Evolutionary conservation across 768 basidiomycete species (phyloP).

Genomic region (Tulasnella sp.): DNA sequence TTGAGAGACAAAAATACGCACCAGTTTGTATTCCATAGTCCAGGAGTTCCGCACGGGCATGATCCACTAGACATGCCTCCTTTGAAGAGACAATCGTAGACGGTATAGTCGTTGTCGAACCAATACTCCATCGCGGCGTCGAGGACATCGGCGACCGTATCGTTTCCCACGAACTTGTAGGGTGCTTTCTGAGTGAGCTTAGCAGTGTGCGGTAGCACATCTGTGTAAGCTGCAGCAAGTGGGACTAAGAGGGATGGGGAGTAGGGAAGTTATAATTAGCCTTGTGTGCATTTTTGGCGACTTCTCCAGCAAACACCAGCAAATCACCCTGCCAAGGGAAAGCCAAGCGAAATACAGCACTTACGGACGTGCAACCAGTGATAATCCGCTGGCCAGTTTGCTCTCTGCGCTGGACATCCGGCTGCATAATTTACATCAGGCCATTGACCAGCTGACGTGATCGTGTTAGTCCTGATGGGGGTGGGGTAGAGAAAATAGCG

Average conservation of each 20-base stretch:
- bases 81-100: conserved; percentile 4
- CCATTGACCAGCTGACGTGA: conserved; percentile 19
- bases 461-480: conserved; percentile 6
- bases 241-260: background rate
- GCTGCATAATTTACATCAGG: conserved; percentile 46
- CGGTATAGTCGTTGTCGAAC: conserved; percentile 14
- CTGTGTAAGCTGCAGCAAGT: conserved; percentile 12
- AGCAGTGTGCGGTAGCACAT: background rate
- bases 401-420: conserved; percentile 48
- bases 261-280: too few species aligned
- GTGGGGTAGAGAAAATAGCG: too few species aligned
- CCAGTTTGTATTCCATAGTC: conserved; percentile 9
- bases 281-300: too few species aligned
- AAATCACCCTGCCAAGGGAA: background rate
- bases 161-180: background rate
- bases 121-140: conserved; percentile 11
- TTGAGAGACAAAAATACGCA: too few species aligned
- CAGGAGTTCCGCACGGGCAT: conserved; percentile 14
- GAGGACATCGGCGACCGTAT: background rate
- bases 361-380: conserved; percentile 8
- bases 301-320: too few species aligned
- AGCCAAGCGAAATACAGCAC: background rate
- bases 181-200: conserved; percentile 1
- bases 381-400: conserved; percentile 56
- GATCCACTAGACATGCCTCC: background rate